Conservation (phyloP, 441 rosid species). For the Bocquillonia castaneifolia region DNA sequence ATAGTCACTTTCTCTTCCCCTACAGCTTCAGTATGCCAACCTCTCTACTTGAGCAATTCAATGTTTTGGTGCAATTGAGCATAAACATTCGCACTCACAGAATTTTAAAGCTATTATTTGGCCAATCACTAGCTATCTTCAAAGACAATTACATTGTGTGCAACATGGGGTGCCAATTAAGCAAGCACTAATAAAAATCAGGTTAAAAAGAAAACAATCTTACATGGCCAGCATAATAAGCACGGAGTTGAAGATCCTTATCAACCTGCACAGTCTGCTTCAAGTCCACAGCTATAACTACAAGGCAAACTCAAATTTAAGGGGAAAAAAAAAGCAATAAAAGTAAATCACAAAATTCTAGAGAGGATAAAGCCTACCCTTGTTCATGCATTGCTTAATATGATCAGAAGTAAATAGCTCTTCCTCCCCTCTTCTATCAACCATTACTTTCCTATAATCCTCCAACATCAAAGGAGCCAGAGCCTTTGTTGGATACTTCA, state of each 20-base stretch:
- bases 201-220: constrained; percentile 17
- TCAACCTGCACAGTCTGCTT: constrained; percentile 92
- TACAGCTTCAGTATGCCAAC: neutral
- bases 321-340: neutral
- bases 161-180: neutral
- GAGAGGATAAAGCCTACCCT: no score
- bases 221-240: constrained; percentile 97
- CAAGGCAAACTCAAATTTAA: constrained; percentile 19
- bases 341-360: no score
- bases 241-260: constrained; percentile 83
- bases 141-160: neutral
- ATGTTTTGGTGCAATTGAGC: neutral
- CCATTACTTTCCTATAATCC: constrained; percentile 84
- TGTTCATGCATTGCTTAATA: constrained; percentile 74
- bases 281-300: constrained; percentile 83
- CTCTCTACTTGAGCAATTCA: neutral
- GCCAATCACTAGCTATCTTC: neutral
- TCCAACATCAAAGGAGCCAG: constrained; percentile 89
- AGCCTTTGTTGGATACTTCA: constrained; percentile 92
- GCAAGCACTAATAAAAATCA: neutral
- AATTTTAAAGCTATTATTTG: neutral
- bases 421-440: constrained; percentile 90
- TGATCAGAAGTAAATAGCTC: constrained; percentile 71
- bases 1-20: no score
- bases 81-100: neutral